Conservation (phyloP, 1,284 basidiomycete genomes). For the Ustilago loliicola region DNA sequence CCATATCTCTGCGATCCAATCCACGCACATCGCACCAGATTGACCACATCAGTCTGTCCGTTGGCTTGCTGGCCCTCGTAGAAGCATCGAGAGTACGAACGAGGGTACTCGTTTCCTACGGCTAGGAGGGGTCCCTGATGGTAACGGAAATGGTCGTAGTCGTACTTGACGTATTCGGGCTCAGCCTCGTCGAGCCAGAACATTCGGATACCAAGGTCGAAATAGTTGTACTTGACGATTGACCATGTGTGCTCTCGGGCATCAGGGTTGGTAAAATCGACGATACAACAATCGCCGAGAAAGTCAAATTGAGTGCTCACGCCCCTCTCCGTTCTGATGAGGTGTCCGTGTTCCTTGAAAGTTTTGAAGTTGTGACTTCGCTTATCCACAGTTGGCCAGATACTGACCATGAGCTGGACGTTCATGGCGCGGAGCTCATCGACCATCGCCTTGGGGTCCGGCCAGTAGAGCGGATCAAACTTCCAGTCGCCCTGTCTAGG, state of each 20-base stretch:
- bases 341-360: constrained; percentile 28
- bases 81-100: constrained; percentile 25
- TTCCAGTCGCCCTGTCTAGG: constrained; percentile 36
- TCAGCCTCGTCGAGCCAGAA: constrained; percentile 49
- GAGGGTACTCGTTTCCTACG: constrained; percentile 38
- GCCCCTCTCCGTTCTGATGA: constrained; percentile 31
- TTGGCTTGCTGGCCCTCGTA: constrained; percentile 30
- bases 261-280: constrained; percentile 32
- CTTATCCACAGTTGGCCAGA: constrained; percentile 41
- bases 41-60: constrained; percentile 25
- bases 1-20: constrained; percentile 31
- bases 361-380: constrained; percentile 23
- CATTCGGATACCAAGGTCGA: constrained; percentile 23
- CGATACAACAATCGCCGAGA: constrained; percentile 21
- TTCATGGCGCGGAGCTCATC: constrained; percentile 21
- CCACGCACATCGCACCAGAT: constrained; percentile 41
- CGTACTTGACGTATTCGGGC: constrained; percentile 34
- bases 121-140: constrained; percentile 20
- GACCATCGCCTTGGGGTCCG: constrained; percentile 38
- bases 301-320: constrained; percentile 22
- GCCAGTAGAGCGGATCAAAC: constrained; percentile 34
- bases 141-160: constrained; percentile 40
- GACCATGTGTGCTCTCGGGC: constrained; percentile 27
- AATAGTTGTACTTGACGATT: constrained; percentile 26
- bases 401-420: constrained; percentile 39